phyloP scores from a whole-genome alignment of 2,329 filamentous ascomycete species.

The Aspergillus caelatus region DNA sequence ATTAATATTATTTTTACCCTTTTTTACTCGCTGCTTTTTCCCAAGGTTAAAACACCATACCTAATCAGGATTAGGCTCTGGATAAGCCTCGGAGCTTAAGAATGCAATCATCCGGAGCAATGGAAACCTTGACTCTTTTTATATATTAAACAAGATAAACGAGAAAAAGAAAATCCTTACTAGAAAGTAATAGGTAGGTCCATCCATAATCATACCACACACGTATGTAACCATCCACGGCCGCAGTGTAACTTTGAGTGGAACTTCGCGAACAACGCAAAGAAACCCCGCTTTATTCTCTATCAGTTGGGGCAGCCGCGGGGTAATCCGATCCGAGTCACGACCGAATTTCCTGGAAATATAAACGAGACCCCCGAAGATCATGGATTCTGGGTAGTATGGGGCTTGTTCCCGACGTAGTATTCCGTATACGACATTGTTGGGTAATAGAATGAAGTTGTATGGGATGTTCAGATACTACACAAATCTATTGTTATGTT shows the following conservation, averaged over 20 bases:
- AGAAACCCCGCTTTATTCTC: conserved; percentile 8
- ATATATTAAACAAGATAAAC: too few relatives aligned
- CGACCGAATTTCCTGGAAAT: not conserved
- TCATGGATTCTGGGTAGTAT: conserved; percentile 4
- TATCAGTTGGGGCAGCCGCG: conserved; percentile 7
- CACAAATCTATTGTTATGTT: not conserved
- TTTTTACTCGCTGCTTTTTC: not conserved
- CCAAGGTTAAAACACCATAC: not conserved
- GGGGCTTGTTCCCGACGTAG: conserved; percentile 11
- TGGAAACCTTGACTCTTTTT: not conserved
- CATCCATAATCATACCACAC: not conserved
- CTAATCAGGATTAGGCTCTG: not conserved
- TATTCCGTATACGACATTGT: conserved; percentile 16
- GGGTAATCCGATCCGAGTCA: conserved; percentile 5
- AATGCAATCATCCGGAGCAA: not conserved
- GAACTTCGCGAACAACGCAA: not conserved
- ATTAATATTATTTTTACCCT: too few relatives aligned
- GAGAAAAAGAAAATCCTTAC: not conserved
- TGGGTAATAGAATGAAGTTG: conserved; percentile 8
- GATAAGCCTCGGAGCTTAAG: not conserved
- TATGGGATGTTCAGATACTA: not conserved
- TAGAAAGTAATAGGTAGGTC: not conserved
- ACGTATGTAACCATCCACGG: conserved; percentile 11
- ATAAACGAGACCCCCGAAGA: not conserved
- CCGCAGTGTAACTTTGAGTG: not conserved